These are phyloP conservation scores for Aspergillus nomiae DNA, from an alignment of 2,329 filamentous ascomycete species.

Conservation along the genomic window DNA sequence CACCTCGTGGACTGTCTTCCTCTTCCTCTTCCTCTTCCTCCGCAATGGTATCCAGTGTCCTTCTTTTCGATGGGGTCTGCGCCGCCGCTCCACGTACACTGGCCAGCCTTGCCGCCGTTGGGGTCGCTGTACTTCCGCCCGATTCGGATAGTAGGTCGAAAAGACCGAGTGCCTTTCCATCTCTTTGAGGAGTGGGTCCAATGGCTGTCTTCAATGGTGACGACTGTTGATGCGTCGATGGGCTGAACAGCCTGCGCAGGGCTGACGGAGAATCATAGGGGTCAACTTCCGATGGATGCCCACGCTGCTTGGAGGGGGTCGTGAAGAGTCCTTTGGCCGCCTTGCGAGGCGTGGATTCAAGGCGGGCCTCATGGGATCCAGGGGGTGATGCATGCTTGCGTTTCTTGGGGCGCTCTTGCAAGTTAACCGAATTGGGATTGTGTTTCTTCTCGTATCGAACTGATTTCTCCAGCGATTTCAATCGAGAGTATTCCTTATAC, in stretches of 20 bases:
- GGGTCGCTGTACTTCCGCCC: slow-evolving; percentile 38
- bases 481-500: slow-evolving; percentile 50
- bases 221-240: slow-evolving; percentile 33
- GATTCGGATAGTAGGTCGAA: slow-evolving; percentile 51
- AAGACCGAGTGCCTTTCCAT: slow-evolving; percentile 50
- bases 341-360: slow-evolving; percentile 40
- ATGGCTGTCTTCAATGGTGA: slow-evolving; percentile 43
- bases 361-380: slow-evolving; percentile 19
- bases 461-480: slow-evolving; percentile 40
- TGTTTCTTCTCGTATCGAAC: slow-evolving; percentile 20
- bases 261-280: slow-evolving; percentile 48
- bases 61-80: slow-evolving; percentile 42
- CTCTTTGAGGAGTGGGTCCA: slow-evolving; percentile 52
- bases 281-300: slow-evolving; percentile 44
- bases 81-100: slow-evolving; percentile 29
- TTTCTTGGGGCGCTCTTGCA: slow-evolving; percentile 30
- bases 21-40: slow-evolving; percentile 28
- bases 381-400: slow-evolving; percentile 36
- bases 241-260: slow-evolving; percentile 40
- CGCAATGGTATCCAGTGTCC: slow-evolving; percentile 28
- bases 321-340: slow-evolving; percentile 30
- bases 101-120: slow-evolving; percentile 31
- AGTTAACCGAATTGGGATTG: slow-evolving; percentile 15
- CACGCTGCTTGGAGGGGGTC: slow-evolving; percentile 34
- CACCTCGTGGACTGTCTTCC: slow-evolving; percentile 25